Evolutionary conservation across 2,329 filamentous ascomycete species (phyloP).

Genomic region (Aspergillaceae sp.): DNA sequence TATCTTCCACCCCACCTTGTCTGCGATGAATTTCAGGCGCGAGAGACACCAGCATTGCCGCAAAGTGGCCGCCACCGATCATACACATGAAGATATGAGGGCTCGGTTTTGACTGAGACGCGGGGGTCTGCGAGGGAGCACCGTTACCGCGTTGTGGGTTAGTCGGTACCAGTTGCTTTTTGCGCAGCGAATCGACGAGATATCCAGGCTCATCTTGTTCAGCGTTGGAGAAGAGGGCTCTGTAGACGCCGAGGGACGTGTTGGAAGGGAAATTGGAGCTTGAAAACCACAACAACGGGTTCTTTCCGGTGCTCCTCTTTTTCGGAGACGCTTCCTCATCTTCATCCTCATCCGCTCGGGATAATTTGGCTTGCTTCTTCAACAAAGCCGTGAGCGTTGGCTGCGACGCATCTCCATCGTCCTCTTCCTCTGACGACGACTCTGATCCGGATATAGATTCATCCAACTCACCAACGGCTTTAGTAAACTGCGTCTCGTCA

Average conservation of each 20-base stretch:
- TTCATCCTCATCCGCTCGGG: conserved; percentile 41
- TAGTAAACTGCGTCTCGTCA: conserved; percentile 76
- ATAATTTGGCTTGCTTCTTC: conserved; percentile 72
- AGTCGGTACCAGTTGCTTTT: conserved; percentile 66
- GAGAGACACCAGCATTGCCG: conserved; percentile 87
- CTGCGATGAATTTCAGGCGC: conserved; percentile 69
- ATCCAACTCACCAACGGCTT: conserved; percentile 73
- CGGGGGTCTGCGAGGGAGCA: conserved; percentile 34
- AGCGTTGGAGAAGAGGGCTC: conserved; percentile 63
- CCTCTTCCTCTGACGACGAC: conserved; percentile 61
- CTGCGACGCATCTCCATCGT: conserved; percentile 39
- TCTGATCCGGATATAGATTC: conserved; percentile 82
- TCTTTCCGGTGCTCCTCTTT: conserved; percentile 53
- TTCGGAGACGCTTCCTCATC: conserved; percentile 40
- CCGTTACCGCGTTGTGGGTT: conserved; percentile 30
- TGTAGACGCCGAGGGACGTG: conserved; percentile 76
- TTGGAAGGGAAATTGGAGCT: conserved; percentile 67
- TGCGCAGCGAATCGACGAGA: conserved; percentile 59
- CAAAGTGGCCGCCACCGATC: conserved; percentile 97
- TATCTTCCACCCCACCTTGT: conserved; percentile 61
- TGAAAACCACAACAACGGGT: conserved; percentile 77
- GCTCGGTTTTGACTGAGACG: conserved; percentile 53
- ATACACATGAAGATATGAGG: conserved; percentile 95
- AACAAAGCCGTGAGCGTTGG: conserved; percentile 63
- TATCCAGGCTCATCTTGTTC: conserved; percentile 59